Conservation (phyloP, 768 basidiomycete genomes). For the Austroboletus eburneus region DNA sequence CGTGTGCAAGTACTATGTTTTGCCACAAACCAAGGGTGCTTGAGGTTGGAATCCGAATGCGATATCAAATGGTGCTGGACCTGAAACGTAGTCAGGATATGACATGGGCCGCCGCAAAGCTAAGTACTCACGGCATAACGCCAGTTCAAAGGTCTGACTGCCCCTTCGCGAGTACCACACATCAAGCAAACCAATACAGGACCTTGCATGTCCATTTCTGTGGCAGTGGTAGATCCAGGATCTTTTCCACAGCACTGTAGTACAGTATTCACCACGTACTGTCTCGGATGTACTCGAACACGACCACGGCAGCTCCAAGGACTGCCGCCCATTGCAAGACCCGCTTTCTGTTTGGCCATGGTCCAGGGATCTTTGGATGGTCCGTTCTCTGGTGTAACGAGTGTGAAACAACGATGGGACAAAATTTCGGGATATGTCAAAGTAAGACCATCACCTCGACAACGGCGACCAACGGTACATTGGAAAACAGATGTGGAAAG, state of each 20-base stretch:
- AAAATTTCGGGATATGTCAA: conserved; percentile 25
- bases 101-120: neutral
- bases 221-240: conserved; percentile 17
- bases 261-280: conserved; percentile 10
- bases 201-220: conserved; percentile 26
- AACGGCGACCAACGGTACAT: conserved; percentile 14
- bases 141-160: conserved; percentile 19
- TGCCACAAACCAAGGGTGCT: conserved; percentile 10
- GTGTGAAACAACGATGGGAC: conserved; percentile 27
- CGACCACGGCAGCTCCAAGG: conserved; percentile 20
- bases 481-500: conserved; percentile 28
- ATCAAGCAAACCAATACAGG: conserved; percentile 15
- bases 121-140: conserved; percentile 19
- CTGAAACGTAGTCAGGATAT: conserved; percentile 7
- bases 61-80: conserved; percentile 14
- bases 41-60: conserved; percentile 10
- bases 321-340: conserved; percentile 20
- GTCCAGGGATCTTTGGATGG: conserved; percentile 16
- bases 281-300: conserved; percentile 20
- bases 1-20: neutral
- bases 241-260: conserved; percentile 21
- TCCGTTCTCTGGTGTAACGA: conserved; percentile 2
- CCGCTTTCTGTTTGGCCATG: conserved; percentile 22
- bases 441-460: conserved; percentile 11
- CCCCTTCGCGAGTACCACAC: conserved; percentile 10